Percentiles rank a stretch among this genome's conserved stretches.
Evolutionary conservation across 1,284 basidiomycete genomes (phyloP).

Genomic region (Sanghuangporus baumii): DNA sequence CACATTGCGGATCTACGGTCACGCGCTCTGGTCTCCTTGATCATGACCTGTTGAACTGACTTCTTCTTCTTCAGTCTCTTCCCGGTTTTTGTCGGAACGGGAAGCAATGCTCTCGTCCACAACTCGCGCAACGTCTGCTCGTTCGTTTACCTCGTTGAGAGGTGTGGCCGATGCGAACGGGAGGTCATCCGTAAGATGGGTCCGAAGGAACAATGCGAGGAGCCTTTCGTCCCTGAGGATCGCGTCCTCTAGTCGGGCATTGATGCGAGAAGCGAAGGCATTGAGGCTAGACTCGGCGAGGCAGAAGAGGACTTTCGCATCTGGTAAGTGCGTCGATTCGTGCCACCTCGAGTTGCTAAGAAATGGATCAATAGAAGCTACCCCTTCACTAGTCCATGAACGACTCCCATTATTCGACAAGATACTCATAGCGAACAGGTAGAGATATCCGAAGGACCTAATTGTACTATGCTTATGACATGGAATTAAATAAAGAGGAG

Average conservation of each 20-base stretch:
- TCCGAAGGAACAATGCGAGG: neutral
- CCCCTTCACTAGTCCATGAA: neutral
- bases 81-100: neutral
- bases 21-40: neutral
- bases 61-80: neutral
- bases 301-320: neutral
- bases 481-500: slow-evolving; percentile 53
- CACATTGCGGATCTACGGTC: slow-evolving; percentile 5
- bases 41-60: neutral
- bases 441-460: slow-evolving; percentile 8
- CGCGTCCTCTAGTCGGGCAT: neutral
- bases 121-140: neutral
- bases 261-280: neutral
- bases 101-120: slow-evolving; percentile 4
- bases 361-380: neutral
- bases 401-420: slow-evolving; percentile 17
- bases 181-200: neutral
- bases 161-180: neutral
- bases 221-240: neutral
- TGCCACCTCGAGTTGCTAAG: neutral
- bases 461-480: neutral
- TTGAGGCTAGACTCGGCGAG: neutral
- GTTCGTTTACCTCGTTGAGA: neutral
- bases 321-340: neutral
- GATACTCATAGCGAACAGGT: slow-evolving; percentile 75